Evolutionary conservation across 2,329 filamentous ascomycete genomes (phyloP).

Genomic region (Emmonsiellopsis sp.): DNA sequence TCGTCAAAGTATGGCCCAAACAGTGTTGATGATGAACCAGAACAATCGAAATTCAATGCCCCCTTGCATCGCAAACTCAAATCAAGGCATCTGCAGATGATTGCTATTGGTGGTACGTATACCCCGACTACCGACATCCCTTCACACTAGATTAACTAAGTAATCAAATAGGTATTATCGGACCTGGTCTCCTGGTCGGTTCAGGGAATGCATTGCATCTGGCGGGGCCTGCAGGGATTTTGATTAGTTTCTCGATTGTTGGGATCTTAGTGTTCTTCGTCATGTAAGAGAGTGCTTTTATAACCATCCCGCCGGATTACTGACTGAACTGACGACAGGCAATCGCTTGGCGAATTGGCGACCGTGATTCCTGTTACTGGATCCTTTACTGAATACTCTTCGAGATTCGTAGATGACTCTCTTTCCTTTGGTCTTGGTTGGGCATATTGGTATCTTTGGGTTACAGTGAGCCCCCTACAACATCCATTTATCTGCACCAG

Average conservation of each 20-base stretch:
- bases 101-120: slow-evolving; percentile 52
- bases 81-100: slow-evolving; percentile 56
- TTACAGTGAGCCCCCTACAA: slow-evolving; percentile 21
- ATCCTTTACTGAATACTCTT: slow-evolving; percentile 61
- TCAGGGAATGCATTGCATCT: slow-evolving; percentile 59
- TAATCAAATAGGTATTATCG: slow-evolving; percentile 45
- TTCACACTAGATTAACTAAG: slow-evolving; percentile 13
- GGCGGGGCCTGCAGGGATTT: slow-evolving; percentile 61
- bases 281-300: slow-evolving; percentile 18
- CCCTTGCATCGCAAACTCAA: slow-evolving; percentile 41
- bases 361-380: slow-evolving; percentile 64
- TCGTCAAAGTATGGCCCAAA: neutral
- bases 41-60: slow-evolving; percentile 5
- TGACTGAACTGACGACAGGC: slow-evolving; percentile 41
- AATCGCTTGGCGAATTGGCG: slow-evolving; percentile 65
- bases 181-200: slow-evolving; percentile 64
- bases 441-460: slow-evolving; percentile 54
- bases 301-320: neutral
- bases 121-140: slow-evolving; percentile 42
- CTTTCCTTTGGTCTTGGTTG: slow-evolving; percentile 61
- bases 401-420: slow-evolving; percentile 62
- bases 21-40: neutral
- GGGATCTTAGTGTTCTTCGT: slow-evolving; percentile 55
- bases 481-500: neutral
- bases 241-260: slow-evolving; percentile 66